Base-by-base conservation (phyloP, 2,329 filamentous ascomycete species). In the Monosporascus sp. region DNA sequence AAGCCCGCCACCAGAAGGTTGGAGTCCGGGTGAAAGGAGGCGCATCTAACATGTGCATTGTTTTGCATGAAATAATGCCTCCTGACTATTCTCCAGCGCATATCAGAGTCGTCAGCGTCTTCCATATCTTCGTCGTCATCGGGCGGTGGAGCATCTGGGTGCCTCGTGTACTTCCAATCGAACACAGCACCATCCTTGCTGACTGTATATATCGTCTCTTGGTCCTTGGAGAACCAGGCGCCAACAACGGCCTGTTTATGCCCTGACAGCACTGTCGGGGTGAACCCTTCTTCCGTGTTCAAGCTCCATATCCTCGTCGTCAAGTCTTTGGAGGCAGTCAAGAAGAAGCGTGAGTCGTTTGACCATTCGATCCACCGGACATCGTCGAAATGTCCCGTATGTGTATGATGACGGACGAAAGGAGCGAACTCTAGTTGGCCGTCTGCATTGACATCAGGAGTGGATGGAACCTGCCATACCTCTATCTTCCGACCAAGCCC, bases 131-230 rank as follows among this genome's bases (percentile, higher is more conserved):
- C 81, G 48, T 84, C 79, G 31, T 83, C 77, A 25, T 79, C 77
- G 39, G 78, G 76, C 6, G 69, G 68, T 17, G 79, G 69, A 66
- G 77, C 70, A 72, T 82, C 73, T 66, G 82, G 75, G 65, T 84
- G 77, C 53, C 81, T 67, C 84, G 61, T 81, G 70, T 94, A 99
- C 66, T 89, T 86, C 94, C 94, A 99, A 59, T 89, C 83, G 65
- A 97, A 97, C 1, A 97, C 80, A 3, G 94, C 92, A n/a, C 94
- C 95, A 70, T 99, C 95, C 70, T 95, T 95, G 72, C 93, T 97
- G 59, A 96, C 85, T 0, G 94, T 97, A 69, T 94, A 99, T 51
- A 99, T 96, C 48, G 84, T 90, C 73, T 99, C 95, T 68, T 99
- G 94, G 62, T 96, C 86, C 57, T 88, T 86, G 1, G 92, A 95